phyloP scores from a whole-genome alignment of 148 eudicot species.

The Vaccinium vitisidaea region DNA sequence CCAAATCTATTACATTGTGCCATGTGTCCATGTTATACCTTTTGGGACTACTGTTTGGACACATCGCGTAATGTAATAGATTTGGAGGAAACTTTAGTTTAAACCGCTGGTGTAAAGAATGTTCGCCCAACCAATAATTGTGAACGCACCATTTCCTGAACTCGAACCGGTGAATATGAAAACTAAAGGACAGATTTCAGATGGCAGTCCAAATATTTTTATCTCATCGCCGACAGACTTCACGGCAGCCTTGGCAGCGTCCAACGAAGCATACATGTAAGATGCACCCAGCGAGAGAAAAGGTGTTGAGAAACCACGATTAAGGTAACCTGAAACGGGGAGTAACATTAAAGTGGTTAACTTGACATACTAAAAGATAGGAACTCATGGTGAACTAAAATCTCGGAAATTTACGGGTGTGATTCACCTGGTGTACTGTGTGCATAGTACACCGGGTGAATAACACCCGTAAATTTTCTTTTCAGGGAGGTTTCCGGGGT shows the following conservation, averaged over 20 bases:
- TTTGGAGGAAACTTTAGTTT: too few species aligned
- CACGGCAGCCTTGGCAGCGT: slow-evolving; percentile 93
- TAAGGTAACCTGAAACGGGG: slow-evolving; percentile 71
- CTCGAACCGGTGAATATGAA: slow-evolving; percentile 87
- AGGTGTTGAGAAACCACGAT: slow-evolving; percentile 91
- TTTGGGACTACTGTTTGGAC: too few species aligned
- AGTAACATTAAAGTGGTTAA: neutral
- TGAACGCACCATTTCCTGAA: slow-evolving; percentile 63
- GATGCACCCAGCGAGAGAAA: slow-evolving; percentile 90
- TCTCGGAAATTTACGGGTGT: too few species aligned
- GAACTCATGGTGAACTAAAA: too few species aligned
- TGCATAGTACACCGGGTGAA: too few species aligned
- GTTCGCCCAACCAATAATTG: neutral
- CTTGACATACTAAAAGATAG: neutral
- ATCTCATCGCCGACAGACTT: slow-evolving; percentile 96
- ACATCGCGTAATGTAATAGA: too few species aligned
- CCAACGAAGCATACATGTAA: slow-evolving; percentile 94
- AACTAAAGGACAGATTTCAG: slow-evolving; percentile 85
- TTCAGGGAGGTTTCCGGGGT: too few species aligned
- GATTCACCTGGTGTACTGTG: too few species aligned
- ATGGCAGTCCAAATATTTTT: slow-evolving; percentile 75
- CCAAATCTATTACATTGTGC: too few species aligned
- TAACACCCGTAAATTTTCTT: too few species aligned
- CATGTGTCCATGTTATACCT: too few species aligned
- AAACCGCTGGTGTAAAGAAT: too few species aligned